Conservation (phyloP, 768 basidiomycete genomes). For the Paxillus rubicundulus region DNA sequence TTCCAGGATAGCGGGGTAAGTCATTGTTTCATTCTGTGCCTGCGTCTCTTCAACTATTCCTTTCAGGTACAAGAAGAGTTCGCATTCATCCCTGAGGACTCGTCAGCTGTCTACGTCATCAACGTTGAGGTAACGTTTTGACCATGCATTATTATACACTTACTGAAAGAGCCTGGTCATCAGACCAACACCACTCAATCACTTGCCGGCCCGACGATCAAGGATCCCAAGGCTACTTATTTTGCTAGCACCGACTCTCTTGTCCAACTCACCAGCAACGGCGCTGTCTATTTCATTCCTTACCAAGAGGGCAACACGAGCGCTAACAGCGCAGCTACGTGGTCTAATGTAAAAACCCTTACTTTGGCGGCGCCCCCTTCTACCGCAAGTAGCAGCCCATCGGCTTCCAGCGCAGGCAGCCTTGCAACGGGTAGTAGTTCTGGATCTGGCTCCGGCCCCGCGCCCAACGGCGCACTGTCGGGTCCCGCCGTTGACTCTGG, state of each 20-base stretch:
- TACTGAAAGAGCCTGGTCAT: constrained; percentile 3
- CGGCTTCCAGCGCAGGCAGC: constrained; percentile 19
- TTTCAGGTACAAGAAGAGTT: constrained; percentile 67
- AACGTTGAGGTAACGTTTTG: constrained; percentile 53
- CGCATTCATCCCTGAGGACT: constrained; percentile 75
- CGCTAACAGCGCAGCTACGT: constrained; percentile 46
- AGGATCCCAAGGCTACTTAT: constrained; percentile 61
- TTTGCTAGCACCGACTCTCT: constrained; percentile 59
- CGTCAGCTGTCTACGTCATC: constrained; percentile 68
- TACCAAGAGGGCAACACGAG: constrained; percentile 46
- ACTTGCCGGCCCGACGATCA: constrained; percentile 55
- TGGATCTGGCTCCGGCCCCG: constrained; percentile 6
- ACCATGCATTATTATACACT: neutral
- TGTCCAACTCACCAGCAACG: constrained; percentile 64
- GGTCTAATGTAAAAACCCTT: constrained; percentile 47
- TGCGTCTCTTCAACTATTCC: neutral
- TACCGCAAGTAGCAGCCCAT: constrained; percentile 13
- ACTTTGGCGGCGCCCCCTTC: constrained; percentile 42
- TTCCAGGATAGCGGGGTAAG: constrained; percentile 56
- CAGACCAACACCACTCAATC: constrained; percentile 64
- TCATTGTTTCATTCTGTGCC: neutral
- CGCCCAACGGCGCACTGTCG: constrained; percentile 9
- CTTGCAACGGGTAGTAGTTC: constrained; percentile 12
- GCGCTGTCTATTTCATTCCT: constrained; percentile 58
- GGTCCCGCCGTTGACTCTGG: constrained; percentile 13